These are phyloP conservation scores for Colletotrichum destructivum DNA, from an alignment of 2,329 filamentous ascomycete species.

Conservation along the genomic window DNA sequence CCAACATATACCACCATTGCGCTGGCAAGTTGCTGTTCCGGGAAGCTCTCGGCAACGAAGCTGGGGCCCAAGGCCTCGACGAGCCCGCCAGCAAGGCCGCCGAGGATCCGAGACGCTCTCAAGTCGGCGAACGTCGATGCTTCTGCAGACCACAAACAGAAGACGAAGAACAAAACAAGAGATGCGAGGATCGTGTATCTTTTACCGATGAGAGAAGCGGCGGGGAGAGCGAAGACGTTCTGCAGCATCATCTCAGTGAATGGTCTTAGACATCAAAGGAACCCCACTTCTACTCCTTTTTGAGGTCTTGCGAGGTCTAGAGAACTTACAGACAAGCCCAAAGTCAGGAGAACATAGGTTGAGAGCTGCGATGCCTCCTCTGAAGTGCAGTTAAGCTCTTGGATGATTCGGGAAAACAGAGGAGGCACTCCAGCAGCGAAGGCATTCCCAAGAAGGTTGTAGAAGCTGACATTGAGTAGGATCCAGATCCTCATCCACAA, in stretches of 20 bases:
- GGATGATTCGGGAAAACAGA: constrained; percentile 42
- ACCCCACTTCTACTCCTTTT: no score
- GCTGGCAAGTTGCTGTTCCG: constrained; percentile 40
- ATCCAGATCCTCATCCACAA: constrained; percentile 43
- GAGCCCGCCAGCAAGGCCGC: constrained; percentile 41
- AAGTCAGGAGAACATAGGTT: constrained; percentile 41
- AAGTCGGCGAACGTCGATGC: constrained; percentile 38
- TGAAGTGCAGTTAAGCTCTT: constrained; percentile 38
- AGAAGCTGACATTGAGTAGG: constrained; percentile 44
- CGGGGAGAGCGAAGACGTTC: constrained; percentile 43
- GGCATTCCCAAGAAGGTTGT: constrained; percentile 44
- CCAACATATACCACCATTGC: constrained; percentile 46
- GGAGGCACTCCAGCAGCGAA: constrained; percentile 42
- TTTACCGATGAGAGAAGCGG: constrained; percentile 42
- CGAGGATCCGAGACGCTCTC: constrained; percentile 32
- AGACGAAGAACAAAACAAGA: constrained; percentile 41
- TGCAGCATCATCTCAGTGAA: background rate
- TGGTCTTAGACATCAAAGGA: background rate
- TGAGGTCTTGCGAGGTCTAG: background rate
- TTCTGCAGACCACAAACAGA: constrained; percentile 43
- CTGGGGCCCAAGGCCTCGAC: constrained; percentile 44
- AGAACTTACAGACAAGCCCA: constrained; percentile 42
- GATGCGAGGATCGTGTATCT: constrained; percentile 45
- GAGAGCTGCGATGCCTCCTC: constrained; percentile 42
- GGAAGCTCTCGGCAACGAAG: constrained; percentile 43